phyloP scores from a whole-genome alignment of 208 protist species.

The Wallacemonas sp. region DNA sequence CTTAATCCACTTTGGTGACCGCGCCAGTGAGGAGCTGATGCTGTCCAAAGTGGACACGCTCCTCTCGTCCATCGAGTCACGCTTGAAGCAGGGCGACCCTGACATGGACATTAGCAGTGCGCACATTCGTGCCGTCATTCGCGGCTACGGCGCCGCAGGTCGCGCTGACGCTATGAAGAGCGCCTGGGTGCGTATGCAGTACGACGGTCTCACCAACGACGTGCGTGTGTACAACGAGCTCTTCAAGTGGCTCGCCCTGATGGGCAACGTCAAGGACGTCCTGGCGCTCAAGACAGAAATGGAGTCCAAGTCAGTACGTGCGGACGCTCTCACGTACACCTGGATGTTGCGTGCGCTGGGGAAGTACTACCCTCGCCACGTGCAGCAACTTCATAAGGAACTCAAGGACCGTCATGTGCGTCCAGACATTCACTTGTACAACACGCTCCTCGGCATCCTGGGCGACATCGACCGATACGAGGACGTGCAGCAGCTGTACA shows the following conservation, averaged over 20 bases:
- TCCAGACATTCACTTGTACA: constrained; percentile 78
- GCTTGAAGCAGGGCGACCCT: constrained; percentile 78
- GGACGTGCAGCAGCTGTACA: constrained; percentile 45
- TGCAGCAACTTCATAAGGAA: constrained; percentile 69
- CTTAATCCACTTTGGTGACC: constrained; percentile 81
- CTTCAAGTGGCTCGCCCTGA: constrained; percentile 84
- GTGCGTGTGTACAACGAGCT: constrained; percentile 87
- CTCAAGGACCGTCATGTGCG: constrained; percentile 51
- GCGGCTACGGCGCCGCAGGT: constrained; percentile 83
- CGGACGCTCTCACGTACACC: constrained; percentile 75
- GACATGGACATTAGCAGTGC: constrained; percentile 85
- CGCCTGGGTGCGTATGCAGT: constrained; percentile 76
- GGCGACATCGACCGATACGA: constrained; percentile 59
- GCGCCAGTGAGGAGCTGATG: constrained; percentile 84
- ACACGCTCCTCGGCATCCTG: constrained; percentile 78
- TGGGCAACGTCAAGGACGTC: constrained; percentile 87
- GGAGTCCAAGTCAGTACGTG: constrained; percentile 42
- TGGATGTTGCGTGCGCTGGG: constrained; percentile 77
- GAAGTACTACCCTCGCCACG: constrained; percentile 84
- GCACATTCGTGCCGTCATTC: constrained; percentile 82
- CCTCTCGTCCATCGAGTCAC: constrained; percentile 80
- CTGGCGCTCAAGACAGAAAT: constrained; percentile 62
- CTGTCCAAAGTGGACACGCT: constrained; percentile 87
- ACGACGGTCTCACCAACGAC: constrained; percentile 59
- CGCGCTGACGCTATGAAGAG: constrained; percentile 69